These are phyloP conservation scores for Apiospora rasikravindrae DNA, from an alignment of 2,329 filamentous ascomycete species.

Conservation along the genomic window DNA sequence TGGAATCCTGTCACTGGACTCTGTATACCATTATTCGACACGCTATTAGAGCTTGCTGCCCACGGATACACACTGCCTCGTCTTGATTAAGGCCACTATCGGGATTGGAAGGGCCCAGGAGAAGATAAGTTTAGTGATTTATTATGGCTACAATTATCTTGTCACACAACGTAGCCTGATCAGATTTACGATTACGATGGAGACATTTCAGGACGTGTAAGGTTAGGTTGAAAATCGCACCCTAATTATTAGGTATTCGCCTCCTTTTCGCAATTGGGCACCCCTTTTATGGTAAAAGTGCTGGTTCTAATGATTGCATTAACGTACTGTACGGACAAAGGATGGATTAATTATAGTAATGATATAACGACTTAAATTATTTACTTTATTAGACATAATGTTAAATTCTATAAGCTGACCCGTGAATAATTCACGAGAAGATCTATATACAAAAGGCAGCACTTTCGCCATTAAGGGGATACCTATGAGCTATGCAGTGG, in stretches of 20 bases:
- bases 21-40: slow-evolving; percentile 32
- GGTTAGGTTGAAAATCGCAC: background rate
- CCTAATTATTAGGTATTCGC: background rate
- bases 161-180: background rate
- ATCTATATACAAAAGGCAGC: too few relatives aligned
- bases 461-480: too few relatives aligned
- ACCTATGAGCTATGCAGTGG: background rate
- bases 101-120: background rate
- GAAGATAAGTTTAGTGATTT: too few relatives aligned
- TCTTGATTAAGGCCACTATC: background rate
- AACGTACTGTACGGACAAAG: too few relatives aligned
- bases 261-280: too few relatives aligned
- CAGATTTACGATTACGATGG: background rate
- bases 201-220: background rate
- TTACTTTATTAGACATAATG: too few relatives aligned
- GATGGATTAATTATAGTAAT: too few relatives aligned
- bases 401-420: background rate
- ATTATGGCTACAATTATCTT: background rate
- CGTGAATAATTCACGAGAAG: too few relatives aligned
- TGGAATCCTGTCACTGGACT: slow-evolving; percentile 55
- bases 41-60: background rate
- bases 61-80: background rate
- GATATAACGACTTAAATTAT: too few relatives aligned
- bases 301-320: too few relatives aligned
- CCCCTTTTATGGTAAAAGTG: too few relatives aligned